Percentiles rank a stretch among this genome's conserved stretches.
Evolutionary conservation across 176 grass and related monocot species (phyloP).

Genomic region (Puya raimondii): DNA sequence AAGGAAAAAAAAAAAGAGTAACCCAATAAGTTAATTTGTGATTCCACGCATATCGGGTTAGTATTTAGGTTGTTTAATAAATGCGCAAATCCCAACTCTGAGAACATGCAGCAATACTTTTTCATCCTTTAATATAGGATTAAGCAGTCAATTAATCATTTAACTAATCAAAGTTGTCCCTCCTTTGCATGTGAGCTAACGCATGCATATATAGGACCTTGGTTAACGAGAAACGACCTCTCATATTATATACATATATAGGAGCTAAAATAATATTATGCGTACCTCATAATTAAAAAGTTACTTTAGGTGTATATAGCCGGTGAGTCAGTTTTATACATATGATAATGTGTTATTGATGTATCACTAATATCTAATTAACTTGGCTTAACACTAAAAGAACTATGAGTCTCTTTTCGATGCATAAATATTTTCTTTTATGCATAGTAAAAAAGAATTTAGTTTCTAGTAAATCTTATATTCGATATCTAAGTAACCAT

Average conservation of each 20-base stretch:
- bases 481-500: no score
- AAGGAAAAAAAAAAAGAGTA: neutral
- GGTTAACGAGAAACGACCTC: constrained; percentile 35
- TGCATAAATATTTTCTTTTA: no score
- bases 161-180: constrained; percentile 15
- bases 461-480: no score
- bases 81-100: constrained; percentile 29
- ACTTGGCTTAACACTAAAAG: no score
- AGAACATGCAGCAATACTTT: constrained; percentile 30
- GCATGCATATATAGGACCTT: constrained; percentile 25
- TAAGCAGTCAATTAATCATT: constrained; percentile 19
- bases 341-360: no score
- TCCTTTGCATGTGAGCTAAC: constrained; percentile 28
- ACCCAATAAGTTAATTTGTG: neutral
- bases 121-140: constrained; percentile 13
- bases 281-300: neutral
- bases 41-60: constrained; percentile 18
- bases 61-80: constrained; percentile 14
- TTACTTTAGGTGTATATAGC: neutral
- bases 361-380: no score
- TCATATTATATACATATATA: neutral
- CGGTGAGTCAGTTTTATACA: no score
- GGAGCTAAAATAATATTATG: neutral
- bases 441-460: no score
- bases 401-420: no score